A percentile compares a stretch with the other conserved stretches of the same genome.
Conservation (phyloP, 345 rosid species). For the Hibiscus tridactylites region DNA sequence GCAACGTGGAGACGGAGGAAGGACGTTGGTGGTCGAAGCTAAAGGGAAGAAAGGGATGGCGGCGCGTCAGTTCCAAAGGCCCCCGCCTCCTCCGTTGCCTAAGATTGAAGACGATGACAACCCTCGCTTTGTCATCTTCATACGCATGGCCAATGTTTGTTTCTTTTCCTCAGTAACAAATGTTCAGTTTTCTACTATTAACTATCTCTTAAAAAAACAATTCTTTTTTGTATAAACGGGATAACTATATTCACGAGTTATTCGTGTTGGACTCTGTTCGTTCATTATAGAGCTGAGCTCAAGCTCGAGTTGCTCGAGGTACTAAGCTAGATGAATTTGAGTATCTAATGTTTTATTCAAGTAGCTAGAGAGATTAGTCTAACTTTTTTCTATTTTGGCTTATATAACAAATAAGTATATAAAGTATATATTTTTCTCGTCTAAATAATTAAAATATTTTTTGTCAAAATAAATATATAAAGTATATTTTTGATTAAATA, state of each 20-base stretch:
- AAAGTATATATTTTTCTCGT: too few relatives aligned
- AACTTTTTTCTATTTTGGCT: not conserved
- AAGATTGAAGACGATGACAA: constrained; percentile 93
- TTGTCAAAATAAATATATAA: too few relatives aligned
- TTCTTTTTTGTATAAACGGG: too few relatives aligned
- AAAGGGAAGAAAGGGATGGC: constrained; percentile 85
- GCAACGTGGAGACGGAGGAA: constrained; percentile 15
- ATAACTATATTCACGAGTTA: not conserved
- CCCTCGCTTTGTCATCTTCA: constrained; percentile 82
- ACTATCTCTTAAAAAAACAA: too few relatives aligned
- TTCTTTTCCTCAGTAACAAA: not conserved
- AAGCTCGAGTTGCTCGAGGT: not conserved
- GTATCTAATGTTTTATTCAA: not conserved
- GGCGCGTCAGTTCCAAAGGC: constrained; percentile 64
- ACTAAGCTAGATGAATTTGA: not conserved
- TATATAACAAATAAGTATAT: too few relatives aligned
- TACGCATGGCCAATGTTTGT: constrained; percentile 81
- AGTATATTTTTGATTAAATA: too few relatives aligned
- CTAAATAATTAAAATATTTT: too few relatives aligned
- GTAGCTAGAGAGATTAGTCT: not conserved
- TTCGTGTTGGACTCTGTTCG: too few relatives aligned
- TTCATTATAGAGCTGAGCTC: too few relatives aligned
- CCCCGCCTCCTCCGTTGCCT: constrained; percentile 63
- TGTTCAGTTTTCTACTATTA: not conserved
- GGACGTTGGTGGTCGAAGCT: constrained; percentile 49